Evolutionary conservation across 2,329 filamentous ascomycete genomes (phyloP).

Genomic region (Coleophoma crateriformis): DNA sequence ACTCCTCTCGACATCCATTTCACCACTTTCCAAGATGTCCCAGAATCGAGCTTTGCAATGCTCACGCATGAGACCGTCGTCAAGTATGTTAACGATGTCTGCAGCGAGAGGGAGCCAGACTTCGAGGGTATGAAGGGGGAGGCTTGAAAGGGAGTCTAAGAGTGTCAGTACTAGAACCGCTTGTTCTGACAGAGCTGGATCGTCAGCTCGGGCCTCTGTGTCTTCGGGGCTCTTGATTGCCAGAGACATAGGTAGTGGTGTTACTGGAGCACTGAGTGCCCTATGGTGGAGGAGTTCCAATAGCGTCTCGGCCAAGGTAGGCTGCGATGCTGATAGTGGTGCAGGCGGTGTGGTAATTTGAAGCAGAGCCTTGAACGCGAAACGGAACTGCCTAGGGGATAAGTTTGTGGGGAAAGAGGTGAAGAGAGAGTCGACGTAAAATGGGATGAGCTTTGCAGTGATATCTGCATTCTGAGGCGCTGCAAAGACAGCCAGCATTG

Average conservation of each 20-base stretch:
- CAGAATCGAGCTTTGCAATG: conserved; percentile 58
- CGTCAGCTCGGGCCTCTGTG: conserved; percentile 13
- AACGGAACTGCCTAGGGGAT: conserved; percentile 62
- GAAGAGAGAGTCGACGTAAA: conserved; percentile 65
- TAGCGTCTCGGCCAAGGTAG: conserved; percentile 57
- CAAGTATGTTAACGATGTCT: conserved; percentile 50
- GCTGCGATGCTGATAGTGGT: conserved; percentile 52
- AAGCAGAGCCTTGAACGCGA: conserved; percentile 65
- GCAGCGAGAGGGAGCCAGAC: conserved; percentile 63
- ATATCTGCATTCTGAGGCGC: conserved; percentile 57
- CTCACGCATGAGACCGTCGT: conserved; percentile 47
- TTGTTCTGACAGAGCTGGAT: conserved; percentile 49
- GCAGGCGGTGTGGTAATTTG: conserved; percentile 62
- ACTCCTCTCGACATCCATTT: conserved; percentile 67
- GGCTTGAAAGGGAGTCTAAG: conserved; percentile 57
- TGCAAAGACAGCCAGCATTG: conserved; percentile 63
- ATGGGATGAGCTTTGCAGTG: conserved; percentile 56
- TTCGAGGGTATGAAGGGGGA: conserved; percentile 52
- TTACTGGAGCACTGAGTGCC: conserved; percentile 47
- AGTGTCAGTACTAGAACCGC: conserved; percentile 58
- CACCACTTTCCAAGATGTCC: conserved; percentile 57
- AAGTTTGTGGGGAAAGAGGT: conserved; percentile 60
- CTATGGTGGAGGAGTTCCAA: conserved; percentile 60
- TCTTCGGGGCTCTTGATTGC: conserved; percentile 23
- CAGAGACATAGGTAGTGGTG: conserved; percentile 27